Percentiles rank a stretch among this genome's conserved stretches.
These are phyloP conservation scores for Malus orientalis DNA, from an alignment of 306 rosid genomes.

Conservation along the genomic window DNA sequence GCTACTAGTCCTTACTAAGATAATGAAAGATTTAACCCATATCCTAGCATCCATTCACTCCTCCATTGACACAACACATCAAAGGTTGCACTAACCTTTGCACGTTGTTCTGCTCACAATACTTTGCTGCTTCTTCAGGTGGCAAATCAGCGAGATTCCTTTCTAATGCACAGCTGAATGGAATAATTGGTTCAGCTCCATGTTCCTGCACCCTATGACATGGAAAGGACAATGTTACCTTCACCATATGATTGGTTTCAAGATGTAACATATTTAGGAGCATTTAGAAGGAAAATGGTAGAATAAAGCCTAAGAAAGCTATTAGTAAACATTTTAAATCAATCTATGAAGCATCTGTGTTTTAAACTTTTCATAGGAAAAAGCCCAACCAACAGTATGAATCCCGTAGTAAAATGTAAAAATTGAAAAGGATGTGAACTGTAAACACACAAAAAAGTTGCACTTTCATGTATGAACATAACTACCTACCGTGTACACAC, in stretches of 20 bases:
- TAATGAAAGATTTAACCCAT: not conserved
- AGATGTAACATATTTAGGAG: not conserved
- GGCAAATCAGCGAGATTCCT: conserved; percentile 80
- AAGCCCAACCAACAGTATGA: not conserved
- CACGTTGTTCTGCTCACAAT: conserved; percentile 79
- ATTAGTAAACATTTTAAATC: not conserved
- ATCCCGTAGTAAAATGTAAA: not conserved
- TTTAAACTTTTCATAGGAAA: not conserved
- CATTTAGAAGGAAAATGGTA: not conserved
- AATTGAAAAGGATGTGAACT: not conserved
- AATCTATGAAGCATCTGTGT: not conserved
- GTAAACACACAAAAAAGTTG: not conserved
- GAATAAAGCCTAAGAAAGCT: not conserved
- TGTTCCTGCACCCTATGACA: conserved; percentile 94
- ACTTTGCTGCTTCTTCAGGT: conserved; percentile 68
- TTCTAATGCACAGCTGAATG: conserved; percentile 85
- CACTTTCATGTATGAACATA: not conserved
- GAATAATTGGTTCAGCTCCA: conserved; percentile 81
- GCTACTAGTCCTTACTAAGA: not conserved
- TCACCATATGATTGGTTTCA: not conserved
- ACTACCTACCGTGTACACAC: not conserved
- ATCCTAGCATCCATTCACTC: not conserved
- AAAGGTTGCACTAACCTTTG: conserved; percentile 53
- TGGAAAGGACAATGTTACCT: conserved; percentile 8
- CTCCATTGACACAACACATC: not conserved